Evolutionary conservation across 2,329 filamentous ascomycete species (phyloP).

Genomic region (Colletotrichum abscissum): DNA sequence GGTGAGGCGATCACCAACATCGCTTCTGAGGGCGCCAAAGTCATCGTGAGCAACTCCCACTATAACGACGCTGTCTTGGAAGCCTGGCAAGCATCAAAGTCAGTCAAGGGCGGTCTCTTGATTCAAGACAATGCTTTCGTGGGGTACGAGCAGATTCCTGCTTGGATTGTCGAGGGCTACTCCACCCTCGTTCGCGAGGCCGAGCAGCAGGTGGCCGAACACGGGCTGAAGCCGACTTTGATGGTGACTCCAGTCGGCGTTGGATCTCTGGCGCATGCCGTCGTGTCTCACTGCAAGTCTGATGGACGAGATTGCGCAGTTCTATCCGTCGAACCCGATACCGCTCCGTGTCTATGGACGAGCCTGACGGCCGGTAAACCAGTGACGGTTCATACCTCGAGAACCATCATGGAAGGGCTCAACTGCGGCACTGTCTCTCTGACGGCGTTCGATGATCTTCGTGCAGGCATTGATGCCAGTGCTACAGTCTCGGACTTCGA

Average conservation of each 20-base stretch:
- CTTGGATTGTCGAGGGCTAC: conserved; percentile 85
- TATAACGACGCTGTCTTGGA: conserved; percentile 73
- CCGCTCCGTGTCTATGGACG: conserved; percentile 67
- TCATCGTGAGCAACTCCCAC: conserved; percentile 51
- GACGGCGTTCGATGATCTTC: conserved; percentile 72
- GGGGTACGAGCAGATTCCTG: conserved; percentile 73
- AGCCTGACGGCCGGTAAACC: conserved; percentile 62
- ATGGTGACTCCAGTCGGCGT: conserved; percentile 77
- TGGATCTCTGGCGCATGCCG: conserved; percentile 78
- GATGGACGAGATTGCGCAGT: conserved; percentile 49
- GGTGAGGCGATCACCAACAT: conserved; percentile 65
- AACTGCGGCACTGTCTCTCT: conserved; percentile 77
- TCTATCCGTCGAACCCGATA: conserved; percentile 77
- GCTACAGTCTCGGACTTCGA: conserved; percentile 72
- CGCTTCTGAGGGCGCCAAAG: conserved; percentile 69
- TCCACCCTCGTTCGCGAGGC: conserved; percentile 77
- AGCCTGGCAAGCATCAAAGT: conserved; percentile 56
- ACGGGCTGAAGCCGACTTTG: conserved; percentile 51
- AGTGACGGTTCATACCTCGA: conserved; percentile 62
- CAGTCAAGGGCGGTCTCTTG: conserved; percentile 58
- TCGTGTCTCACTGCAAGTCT: conserved; percentile 72
- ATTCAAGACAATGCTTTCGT: conserved; percentile 77
- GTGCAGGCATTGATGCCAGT: conserved; percentile 68
- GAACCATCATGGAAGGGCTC: conserved; percentile 80
- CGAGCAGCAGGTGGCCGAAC: conserved; percentile 65